Evolutionary conservation across 2,329 filamentous ascomycete genomes (phyloP).

Genomic region (Huntiella abstrusa): DNA sequence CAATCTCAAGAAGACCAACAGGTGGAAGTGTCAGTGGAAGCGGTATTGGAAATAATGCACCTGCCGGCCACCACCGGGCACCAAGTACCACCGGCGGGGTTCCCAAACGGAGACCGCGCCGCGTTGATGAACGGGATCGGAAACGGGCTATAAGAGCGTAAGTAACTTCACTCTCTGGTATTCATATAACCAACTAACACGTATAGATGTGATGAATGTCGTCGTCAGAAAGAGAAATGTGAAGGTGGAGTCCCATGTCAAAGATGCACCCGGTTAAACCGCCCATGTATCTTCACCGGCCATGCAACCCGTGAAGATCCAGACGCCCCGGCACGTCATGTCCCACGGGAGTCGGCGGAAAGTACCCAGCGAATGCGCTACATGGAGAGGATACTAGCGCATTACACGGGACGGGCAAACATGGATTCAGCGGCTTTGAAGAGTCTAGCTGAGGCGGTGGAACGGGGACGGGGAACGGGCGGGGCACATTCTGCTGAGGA

Average conservation of each 20-base stretch:
- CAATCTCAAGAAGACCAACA: not conserved
- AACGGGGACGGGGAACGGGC: conserved; percentile 14
- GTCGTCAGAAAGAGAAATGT: conserved; percentile 36
- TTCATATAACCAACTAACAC: not conserved
- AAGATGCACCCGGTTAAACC: conserved; percentile 30
- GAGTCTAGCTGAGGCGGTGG: conserved; percentile 24
- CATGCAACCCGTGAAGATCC: conserved; percentile 11
- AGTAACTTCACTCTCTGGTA: not conserved
- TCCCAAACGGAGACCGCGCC: conserved; percentile 14
- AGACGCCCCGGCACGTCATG: not conserved
- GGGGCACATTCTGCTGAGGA: not conserved
- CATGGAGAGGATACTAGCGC: conserved; percentile 29
- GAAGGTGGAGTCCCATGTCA: conserved; percentile 35
- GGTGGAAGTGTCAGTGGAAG: conserved; percentile 7
- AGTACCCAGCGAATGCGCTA: conserved; percentile 14
- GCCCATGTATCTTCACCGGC: conserved; percentile 29
- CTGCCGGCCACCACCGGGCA: not conserved
- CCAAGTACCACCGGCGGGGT: conserved; percentile 5
- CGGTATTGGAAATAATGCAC: conserved; percentile 7
- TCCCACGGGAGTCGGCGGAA: conserved; percentile 11
- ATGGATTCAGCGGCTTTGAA: conserved; percentile 24
- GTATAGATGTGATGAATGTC: conserved; percentile 32
- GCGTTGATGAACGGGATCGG: conserved; percentile 15
- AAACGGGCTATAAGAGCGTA: conserved; percentile 17
- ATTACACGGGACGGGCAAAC: conserved; percentile 26